These are phyloP conservation scores for Curvularia verruculosa DNA, from an alignment of 2,329 filamentous ascomycete species.

Conservation along the genomic window DNA sequence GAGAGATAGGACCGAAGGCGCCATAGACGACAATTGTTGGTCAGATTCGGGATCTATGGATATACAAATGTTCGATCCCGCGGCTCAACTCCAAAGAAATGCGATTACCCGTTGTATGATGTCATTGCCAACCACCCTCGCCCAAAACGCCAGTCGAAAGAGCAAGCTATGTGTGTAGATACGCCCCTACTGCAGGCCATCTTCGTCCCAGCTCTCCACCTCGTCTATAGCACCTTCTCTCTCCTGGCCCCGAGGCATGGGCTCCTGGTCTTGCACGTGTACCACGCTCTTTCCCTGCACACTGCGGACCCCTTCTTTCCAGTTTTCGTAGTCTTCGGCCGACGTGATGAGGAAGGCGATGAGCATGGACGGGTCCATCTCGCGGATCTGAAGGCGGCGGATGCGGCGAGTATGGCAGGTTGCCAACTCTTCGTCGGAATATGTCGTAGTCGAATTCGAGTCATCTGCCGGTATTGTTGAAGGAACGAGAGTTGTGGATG, in stretches of 20 bases:
- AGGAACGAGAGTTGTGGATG: slow-evolving; percentile 34
- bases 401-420: slow-evolving; percentile 88
- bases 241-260: slow-evolving; percentile 60
- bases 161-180: not conserved
- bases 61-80: slow-evolving; percentile 21
- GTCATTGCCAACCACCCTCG: slow-evolving; percentile 1
- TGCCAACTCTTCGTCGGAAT: slow-evolving; percentile 74
- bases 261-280: slow-evolving; percentile 75
- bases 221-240: slow-evolving; percentile 81
- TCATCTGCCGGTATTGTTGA: not conserved
- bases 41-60: slow-evolving; percentile 9
- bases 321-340: slow-evolving; percentile 81
- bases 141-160: slow-evolving; percentile 6
- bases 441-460: slow-evolving; percentile 54
- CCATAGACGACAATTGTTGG: slow-evolving; percentile 4
- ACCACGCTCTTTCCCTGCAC: slow-evolving; percentile 80
- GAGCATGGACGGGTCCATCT: slow-evolving; percentile 98
- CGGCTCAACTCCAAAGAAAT: slow-evolving; percentile 10
- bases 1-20: not conserved
- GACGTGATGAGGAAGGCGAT: slow-evolving; percentile 88
- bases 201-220: slow-evolving; percentile 80
- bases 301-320: slow-evolving; percentile 76
- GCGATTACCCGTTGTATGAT: slow-evolving; percentile 10
- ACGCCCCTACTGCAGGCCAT: slow-evolving; percentile 38
- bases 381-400: slow-evolving; percentile 79